Base-by-base conservation (phyloP, 108 stramenopile species). In the Skeletonema potamos region DNA sequence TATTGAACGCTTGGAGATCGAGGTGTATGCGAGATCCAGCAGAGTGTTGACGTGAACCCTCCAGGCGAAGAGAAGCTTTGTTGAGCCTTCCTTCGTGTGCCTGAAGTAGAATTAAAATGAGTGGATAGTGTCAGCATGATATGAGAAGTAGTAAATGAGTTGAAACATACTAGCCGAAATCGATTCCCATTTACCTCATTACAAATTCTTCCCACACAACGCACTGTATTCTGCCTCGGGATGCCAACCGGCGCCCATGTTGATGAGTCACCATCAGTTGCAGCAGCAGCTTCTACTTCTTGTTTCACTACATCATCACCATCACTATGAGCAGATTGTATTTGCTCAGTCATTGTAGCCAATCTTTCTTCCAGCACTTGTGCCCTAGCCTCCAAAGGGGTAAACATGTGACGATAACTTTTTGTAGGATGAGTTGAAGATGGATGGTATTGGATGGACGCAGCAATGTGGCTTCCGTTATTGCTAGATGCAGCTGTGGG, bases 31-130 rank as follows among this genome's bases (percentile, higher is more conserved):
- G 80, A 15, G 87, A 72, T n/a, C 97, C 97, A 28, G 85, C 79
- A 26, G 92, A 92, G 27, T 84, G 74, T n/a, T 73, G 63, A 22
- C 96, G 90, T 4, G 89, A 86, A 5, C 98, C 97, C 84, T 99
- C 98, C 54, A 99, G 79, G 1, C 91, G 66, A 32, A 98, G 72
- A 18, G 96, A 96, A 18, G 94, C 85, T 7, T 75, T 46, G 73
- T 99, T 99, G 28, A 99, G 70, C 41, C 83, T 80, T 60, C 98
- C 98, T 67, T 95, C 86, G 63, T 96, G 91, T 5, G 96, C 95
- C 91, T 97, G 85, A 29, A 60, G 43, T 30, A 44, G 29, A 28
- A 48, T 18, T 34, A 11, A 17, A 48, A 72, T 64, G 29, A 15
- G 28, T 27, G 1, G 46, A 24, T 18, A 62, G 15, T 5, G 20